These are phyloP conservation scores for Kodamaea lidongshanica DNA, from an alignment of 805 yeast species.

Conservation along the genomic window DNA sequence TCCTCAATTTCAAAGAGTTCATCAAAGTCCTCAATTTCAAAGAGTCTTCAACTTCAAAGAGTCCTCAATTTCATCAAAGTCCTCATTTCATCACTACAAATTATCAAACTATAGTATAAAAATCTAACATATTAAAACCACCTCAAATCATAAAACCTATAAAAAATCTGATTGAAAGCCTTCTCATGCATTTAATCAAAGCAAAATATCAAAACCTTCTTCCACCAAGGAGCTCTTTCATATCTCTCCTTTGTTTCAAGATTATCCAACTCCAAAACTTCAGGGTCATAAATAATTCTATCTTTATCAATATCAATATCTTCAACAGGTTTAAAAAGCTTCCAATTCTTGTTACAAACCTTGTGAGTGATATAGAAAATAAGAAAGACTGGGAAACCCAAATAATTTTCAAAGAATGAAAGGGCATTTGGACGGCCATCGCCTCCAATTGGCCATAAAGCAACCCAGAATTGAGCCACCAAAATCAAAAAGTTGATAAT, in stretches of 20 bases:
- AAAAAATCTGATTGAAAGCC: background rate
- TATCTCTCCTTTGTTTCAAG: slow-evolving; percentile 15
- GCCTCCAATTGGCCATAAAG: slow-evolving; percentile 18
- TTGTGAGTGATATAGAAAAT: slow-evolving; percentile 21
- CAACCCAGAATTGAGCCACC: slow-evolving; percentile 26
- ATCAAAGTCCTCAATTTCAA: too few relatives aligned
- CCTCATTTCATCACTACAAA: too few relatives aligned
- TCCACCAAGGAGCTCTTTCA: slow-evolving; percentile 11
- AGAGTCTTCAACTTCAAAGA: too few relatives aligned
- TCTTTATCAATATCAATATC: slow-evolving; percentile 19
- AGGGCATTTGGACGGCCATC: slow-evolving; percentile 16
- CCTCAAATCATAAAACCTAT: background rate
- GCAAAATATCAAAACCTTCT: slow-evolving; percentile 9
- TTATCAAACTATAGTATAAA: too few relatives aligned
- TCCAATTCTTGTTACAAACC: slow-evolving; percentile 18
- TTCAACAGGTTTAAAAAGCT: slow-evolving; percentile 14
- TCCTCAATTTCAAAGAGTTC: too few relatives aligned
- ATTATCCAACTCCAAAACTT: slow-evolving; percentile 19
- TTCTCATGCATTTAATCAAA: too few relatives aligned
- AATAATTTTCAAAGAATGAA: slow-evolving; percentile 23
- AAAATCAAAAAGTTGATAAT: slow-evolving; percentile 20
- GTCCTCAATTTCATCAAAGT: background rate
- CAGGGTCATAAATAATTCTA: slow-evolving; percentile 19
- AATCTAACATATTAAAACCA: background rate
- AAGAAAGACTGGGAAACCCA: slow-evolving; percentile 20